Conservation (phyloP, 208 protist species). For the Porcisia deanei region DNA sequence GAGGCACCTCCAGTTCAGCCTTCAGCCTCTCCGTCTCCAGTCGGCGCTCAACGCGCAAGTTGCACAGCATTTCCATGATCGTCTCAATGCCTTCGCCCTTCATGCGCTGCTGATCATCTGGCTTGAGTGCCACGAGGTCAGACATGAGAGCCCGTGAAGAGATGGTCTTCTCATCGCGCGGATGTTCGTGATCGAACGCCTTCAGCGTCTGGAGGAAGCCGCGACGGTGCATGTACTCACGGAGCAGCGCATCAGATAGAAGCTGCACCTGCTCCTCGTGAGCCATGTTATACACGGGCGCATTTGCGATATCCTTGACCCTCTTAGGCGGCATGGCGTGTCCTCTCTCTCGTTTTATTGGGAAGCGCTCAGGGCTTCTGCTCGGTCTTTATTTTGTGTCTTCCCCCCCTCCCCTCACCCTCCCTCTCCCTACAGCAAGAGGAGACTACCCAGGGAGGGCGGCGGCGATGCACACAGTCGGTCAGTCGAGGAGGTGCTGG, state of each 20-base stretch:
- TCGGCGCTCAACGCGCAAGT: conserved; percentile 73
- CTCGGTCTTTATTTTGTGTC: background rate
- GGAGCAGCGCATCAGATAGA: conserved; percentile 82
- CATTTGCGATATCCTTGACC: conserved; percentile 42
- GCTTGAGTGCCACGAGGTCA: conserved; percentile 77
- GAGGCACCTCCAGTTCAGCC: conserved; percentile 30
- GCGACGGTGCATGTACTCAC: conserved; percentile 92
- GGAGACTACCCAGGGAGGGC: background rate
- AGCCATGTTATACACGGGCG: conserved; percentile 64
- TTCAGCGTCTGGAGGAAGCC: conserved; percentile 83
- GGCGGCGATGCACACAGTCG: background rate
- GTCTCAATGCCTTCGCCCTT: conserved; percentile 82
- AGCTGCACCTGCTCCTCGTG: conserved; percentile 86
- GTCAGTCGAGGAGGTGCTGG: background rate
- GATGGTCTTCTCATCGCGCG: conserved; percentile 76
- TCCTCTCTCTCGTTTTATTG: background rate
- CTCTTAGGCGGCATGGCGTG: conserved; percentile 62
- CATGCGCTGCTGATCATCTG: conserved; percentile 47
- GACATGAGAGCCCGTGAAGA: conserved; percentile 87
- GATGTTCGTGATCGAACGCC: conserved; percentile 86
- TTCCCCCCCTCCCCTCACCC: too few relatives aligned
- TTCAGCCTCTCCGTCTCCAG: conserved; percentile 50
- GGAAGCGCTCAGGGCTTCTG: background rate
- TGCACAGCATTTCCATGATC: conserved; percentile 93
- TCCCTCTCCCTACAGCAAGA: background rate